Evolutionary conservation across 2,329 filamentous ascomycete species (phyloP).

Genomic region (Fusarium luffae): DNA sequence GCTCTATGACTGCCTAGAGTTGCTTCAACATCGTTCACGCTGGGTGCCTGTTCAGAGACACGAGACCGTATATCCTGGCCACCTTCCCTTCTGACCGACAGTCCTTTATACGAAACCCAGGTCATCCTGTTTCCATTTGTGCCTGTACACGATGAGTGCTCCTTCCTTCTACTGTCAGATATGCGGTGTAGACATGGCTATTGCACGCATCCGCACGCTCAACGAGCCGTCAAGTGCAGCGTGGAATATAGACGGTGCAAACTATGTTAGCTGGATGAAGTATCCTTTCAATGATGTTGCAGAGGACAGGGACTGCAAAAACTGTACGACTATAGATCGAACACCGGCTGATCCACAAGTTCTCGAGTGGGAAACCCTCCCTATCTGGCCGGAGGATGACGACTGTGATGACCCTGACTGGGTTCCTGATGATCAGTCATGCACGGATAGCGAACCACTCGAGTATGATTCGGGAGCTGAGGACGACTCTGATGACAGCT

Average conservation of each 20-base stretch:
- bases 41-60: neutral
- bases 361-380: neutral
- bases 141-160: neutral
- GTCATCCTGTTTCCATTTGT: neutral
- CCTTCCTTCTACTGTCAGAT: constrained; percentile 1
- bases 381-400: neutral
- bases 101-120: neutral
- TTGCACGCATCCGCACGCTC: constrained; percentile 6
- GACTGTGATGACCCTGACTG: neutral
- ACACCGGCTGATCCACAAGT: neutral
- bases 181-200: constrained; percentile 10
- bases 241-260: neutral
- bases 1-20: neutral
- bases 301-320: neutral
- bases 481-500: neutral
- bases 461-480: constrained; percentile 2
- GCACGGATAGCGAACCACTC: neutral
- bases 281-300: neutral
- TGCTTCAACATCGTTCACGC: neutral
- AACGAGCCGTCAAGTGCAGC: neutral
- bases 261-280: neutral
- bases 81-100: rapidly evolving
- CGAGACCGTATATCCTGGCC: rapidly evolving
- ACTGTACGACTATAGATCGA: neutral
- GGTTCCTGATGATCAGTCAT: neutral